Evolutionary conservation across 208 protist genomes (phyloP).

Genomic region (Acanthamoeba castellanii): DNA sequence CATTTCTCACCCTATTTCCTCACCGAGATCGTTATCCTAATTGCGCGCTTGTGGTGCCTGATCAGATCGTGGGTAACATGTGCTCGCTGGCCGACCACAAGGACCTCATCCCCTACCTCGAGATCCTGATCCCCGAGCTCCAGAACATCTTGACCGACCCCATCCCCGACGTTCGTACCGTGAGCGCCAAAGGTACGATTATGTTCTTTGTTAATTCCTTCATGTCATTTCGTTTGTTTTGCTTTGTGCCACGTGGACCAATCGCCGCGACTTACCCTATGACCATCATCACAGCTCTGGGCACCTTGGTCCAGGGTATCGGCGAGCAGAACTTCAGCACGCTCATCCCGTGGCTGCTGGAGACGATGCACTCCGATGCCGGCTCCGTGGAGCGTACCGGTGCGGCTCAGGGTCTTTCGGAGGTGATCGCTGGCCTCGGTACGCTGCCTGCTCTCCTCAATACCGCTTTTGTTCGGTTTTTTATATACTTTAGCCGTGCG

Average conservation of each 20-base stretch:
- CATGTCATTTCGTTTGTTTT: background rate
- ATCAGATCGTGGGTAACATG: constrained; percentile 91
- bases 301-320: constrained; percentile 87
- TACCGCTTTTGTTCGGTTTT: background rate
- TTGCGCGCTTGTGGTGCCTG: background rate
- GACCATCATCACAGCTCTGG: constrained; percentile 79
- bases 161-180: constrained; percentile 89
- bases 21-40: background rate
- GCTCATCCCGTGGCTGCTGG: constrained; percentile 88
- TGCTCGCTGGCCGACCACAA: constrained; percentile 88
- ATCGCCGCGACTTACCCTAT: background rate
- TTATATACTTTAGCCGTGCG: background rate
- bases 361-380: constrained; percentile 83
- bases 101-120: constrained; percentile 89
- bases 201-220: background rate
- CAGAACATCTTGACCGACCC: constrained; percentile 89
- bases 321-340: constrained; percentile 89
- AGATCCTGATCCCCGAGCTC: constrained; percentile 86
- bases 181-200: constrained; percentile 2
- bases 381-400: constrained; percentile 88
- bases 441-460: background rate
- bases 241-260: background rate
- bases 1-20: no score
- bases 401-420: constrained; percentile 90
- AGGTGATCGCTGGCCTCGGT: constrained; percentile 85